Conservation (phyloP, 352 stramenopile genomes). For the Globisporangium parvum region DNA sequence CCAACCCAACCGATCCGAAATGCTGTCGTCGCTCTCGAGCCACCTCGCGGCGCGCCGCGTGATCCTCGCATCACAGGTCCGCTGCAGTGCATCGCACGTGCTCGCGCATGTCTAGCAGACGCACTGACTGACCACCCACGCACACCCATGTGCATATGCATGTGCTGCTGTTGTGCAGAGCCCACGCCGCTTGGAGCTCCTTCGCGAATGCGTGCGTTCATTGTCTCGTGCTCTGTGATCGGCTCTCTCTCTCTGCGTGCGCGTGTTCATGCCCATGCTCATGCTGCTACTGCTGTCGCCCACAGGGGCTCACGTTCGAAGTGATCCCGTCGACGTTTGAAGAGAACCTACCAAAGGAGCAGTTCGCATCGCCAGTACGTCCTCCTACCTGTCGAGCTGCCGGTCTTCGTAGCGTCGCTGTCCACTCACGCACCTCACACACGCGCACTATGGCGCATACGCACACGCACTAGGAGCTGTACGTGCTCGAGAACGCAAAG, state of each 20-base stretch:
- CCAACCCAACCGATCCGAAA: slow-evolving; percentile 9
- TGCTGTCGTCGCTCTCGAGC: slow-evolving; percentile 44
- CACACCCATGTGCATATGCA: neutral
- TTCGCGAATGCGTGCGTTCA: slow-evolving; percentile 57
- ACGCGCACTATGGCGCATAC: neutral
- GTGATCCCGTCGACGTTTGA: slow-evolving; percentile 80
- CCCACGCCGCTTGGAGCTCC: slow-evolving; percentile 63
- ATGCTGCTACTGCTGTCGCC: neutral
- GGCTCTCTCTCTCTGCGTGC: neutral
- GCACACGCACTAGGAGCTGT: slow-evolving; percentile 29
- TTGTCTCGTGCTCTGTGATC: neutral
- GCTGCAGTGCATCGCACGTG: neutral
- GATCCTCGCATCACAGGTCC: slow-evolving; percentile 65
- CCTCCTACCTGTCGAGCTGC: neutral
- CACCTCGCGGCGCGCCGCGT: slow-evolving; percentile 47
- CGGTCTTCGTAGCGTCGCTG: neutral
- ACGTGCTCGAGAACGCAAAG: slow-evolving; percentile 75
- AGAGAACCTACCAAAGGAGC: slow-evolving; percentile 71
- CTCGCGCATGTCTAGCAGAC: neutral
- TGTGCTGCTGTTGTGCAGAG: slow-evolving; percentile 29
- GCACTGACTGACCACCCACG: neutral
- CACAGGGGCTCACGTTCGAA: slow-evolving; percentile 65
- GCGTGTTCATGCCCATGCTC: neutral
- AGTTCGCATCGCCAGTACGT: slow-evolving; percentile 49
- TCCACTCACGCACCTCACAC: neutral